These are phyloP conservation scores for Thelonectria discophora DNA, from an alignment of 2,329 filamentous ascomycete species.

Conservation along the genomic window DNA sequence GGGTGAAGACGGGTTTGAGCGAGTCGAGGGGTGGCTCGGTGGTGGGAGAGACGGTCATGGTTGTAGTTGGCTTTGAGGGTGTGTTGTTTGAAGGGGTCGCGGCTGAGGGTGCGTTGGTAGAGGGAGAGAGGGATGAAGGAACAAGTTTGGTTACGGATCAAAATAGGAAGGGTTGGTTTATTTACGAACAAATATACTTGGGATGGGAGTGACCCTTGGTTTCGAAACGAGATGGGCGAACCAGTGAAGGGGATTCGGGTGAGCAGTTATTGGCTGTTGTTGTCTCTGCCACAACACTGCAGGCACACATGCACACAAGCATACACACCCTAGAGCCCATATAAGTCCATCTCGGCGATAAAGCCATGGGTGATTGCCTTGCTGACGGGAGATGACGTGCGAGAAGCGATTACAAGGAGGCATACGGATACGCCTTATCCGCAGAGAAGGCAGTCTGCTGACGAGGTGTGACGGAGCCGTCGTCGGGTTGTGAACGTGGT, in stretches of 20 bases:
- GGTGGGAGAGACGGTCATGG: conserved; percentile 25
- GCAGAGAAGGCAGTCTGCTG: not conserved
- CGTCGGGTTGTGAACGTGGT: no score
- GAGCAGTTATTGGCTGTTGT: not conserved
- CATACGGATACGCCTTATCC: not conserved
- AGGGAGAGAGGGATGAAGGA: not conserved
- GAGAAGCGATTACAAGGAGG: not conserved
- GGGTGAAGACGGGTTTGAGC: conserved; percentile 47
- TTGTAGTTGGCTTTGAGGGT: not conserved
- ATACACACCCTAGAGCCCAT: not conserved
- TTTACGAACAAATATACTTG: no score
- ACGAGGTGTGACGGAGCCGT: not conserved
- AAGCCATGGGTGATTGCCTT: not conserved
- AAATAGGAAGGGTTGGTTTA: not conserved
- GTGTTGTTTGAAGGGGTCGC: conserved; percentile 5
- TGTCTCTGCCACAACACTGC: not conserved
- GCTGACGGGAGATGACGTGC: conserved; percentile 1
- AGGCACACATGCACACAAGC: not conserved
- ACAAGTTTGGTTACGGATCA: not conserved
- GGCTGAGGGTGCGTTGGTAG: not conserved
- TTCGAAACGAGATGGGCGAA: not conserved
- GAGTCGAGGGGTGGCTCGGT: conserved; percentile 30
- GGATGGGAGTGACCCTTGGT: not conserved
- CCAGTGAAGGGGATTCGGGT: not conserved
- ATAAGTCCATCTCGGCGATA: not conserved